Base-by-base conservation (phyloP, 177 flowering plant genomes). In the Vitis hybrid region DNA sequence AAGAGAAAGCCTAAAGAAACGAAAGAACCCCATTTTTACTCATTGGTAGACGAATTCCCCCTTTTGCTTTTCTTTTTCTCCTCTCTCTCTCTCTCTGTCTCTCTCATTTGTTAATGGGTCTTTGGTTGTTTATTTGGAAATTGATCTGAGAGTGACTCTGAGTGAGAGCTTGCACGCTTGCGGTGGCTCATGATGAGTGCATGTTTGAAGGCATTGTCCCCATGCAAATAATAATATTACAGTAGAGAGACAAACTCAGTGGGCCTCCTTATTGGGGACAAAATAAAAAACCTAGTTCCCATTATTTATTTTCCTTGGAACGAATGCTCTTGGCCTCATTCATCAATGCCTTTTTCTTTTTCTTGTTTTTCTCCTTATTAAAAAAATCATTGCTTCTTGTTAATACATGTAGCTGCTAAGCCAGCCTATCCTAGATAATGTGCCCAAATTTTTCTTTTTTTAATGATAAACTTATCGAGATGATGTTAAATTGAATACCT, bases 1-100 rank as follows among this genome's bases (percentile, higher is more conserved):
- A 68, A 71, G 78, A 76, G 82, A 80, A 80, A 80, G 82, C 64
- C 70, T 67, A 76, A 73, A 79, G 69, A 64, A 58, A 63, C 15
- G 17, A 61, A 65, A 59, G 10, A 49, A 59, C 10, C 15, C 68
- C 4, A 65, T 15, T 65, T 65, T 28, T 18, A 47, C 24, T 65
- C 69, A 58, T 57, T 33, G 71, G 50, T 33, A 60, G 59, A 51
- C 65, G 38, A 51, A 64, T 54, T 28, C 28, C 6, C n/a, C 56
- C 64, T 57, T 71, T 71, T 64, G 12, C 61, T 70, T 70, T 74
- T 44, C 18, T 50, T 54, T 49, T 7, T 19, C 11, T 11, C 28
- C 58, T 56, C 59, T 54, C 22, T 22, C 24, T 22, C 24, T 22
- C 24, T 22, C 13, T 64, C 19, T 60, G 11, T 17, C 6, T 13